Evolutionary conservation across 352 stramenopile genomes (phyloP), one percentile per base, ranked within the genome.

Genomic region (Pythium aristosporum): DNA sequence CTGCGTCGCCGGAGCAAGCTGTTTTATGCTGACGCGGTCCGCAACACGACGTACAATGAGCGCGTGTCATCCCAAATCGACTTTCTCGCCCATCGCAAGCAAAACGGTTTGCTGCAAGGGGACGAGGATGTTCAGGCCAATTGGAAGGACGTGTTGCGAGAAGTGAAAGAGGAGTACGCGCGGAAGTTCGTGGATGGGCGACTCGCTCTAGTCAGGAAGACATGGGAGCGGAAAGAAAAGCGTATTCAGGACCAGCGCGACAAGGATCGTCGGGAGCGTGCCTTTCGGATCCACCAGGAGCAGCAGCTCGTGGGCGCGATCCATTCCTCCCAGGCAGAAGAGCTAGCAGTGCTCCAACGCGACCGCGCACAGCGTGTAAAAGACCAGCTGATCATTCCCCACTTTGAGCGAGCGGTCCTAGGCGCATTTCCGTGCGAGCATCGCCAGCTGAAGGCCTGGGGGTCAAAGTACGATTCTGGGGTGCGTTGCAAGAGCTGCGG

Each of bases 1-100:
- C 37, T 89, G 12, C 53, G 16, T 15, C 65, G 74, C 3, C 63
- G 82, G 49, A 63, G 76, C 12, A 74, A 74, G 20, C 56, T 82
- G 5, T 78, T 89, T 13, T 73, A 82, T 34, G 65, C 73, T 0
- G 80, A 91, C 9, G 82, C 76, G 1, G 84, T 87, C 50, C 73
- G 82, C 5, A 58, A 76, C 2, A 83, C 80, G 7, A 89, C 81
- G 0, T 93, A 93, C 69, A 90, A 89, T 41, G 79, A 89, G 37
- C 69, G 65, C 56, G 49, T 92, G 0, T 82, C 80, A 6, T 73
- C 77, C 4, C 78, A 92, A 30, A 76, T 93, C 23, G 85, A 93
- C 13, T 85, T 89, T 21, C 76, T 85, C 37, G 79, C 87, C 5
- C 71, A 88, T 41, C 74, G 85, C 0, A 73, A 73, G 20, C 34